phyloP scores from a whole-genome alignment of 345 rosid species.

The Eutrema yunnanense region DNA sequence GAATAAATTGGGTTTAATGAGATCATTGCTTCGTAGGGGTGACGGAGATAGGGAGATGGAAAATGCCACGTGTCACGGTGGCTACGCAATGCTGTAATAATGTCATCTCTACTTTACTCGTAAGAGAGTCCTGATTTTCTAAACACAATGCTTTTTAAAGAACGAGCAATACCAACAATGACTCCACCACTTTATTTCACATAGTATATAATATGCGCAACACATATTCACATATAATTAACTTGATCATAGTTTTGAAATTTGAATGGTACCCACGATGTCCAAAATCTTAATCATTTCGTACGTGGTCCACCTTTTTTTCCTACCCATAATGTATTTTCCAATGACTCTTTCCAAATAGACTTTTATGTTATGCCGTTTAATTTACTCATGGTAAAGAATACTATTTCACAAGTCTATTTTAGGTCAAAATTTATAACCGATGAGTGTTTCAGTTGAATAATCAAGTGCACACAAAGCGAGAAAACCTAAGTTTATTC shows the following conservation, averaged over 20 bases:
- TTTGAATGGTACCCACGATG: slow-evolving; percentile 30
- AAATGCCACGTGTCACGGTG: slow-evolving; percentile 24
- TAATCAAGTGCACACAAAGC: background rate
- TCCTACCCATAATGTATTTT: slow-evolving; percentile 11
- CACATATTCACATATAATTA: slow-evolving; percentile 4
- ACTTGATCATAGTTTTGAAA: background rate
- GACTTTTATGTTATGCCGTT: background rate
- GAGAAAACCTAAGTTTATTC: background rate
- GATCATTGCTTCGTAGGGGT: slow-evolving; percentile 30
- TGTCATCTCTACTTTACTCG: slow-evolving; percentile 30
- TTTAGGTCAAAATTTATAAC: background rate
- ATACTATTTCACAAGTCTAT: background rate
- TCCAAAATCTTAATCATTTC: slow-evolving; percentile 27
- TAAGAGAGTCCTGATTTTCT: slow-evolving; percentile 30
- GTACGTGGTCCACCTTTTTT: slow-evolving; percentile 2
- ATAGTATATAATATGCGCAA: slow-evolving; percentile 20
- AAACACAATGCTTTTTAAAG: slow-evolving; percentile 18
- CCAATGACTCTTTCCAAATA: background rate
- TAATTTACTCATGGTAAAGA: background rate
- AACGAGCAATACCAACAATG: slow-evolving; percentile 24
- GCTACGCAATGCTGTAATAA: slow-evolving; percentile 30
- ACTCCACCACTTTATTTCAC: slow-evolving; percentile 24
- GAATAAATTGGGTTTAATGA: slow-evolving; percentile 15
- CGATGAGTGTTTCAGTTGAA: background rate
- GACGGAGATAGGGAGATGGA: slow-evolving; percentile 15